phyloP scores from a whole-genome alignment of 495 filamentous ascomycete genomes.

The Lophiotrema nucula region DNA sequence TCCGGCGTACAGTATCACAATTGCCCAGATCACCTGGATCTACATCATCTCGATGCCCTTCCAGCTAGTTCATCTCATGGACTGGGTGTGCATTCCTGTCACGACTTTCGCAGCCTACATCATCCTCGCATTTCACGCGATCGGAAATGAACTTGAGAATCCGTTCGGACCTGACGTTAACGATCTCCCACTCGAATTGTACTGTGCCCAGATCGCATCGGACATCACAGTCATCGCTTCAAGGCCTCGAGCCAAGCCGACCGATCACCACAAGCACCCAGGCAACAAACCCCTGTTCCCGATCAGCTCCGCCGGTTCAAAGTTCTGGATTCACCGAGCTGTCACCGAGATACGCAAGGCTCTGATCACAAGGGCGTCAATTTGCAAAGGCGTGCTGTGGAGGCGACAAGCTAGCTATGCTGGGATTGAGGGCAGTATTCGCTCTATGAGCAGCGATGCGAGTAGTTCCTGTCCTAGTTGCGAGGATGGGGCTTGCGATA shows the following conservation, averaged over 20 bases:
- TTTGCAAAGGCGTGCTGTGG: neutral
- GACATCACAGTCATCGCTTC: slow-evolving; percentile 67
- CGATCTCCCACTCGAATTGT: slow-evolving; percentile 74
- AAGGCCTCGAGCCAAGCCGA: slow-evolving; percentile 51
- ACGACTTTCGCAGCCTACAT: slow-evolving; percentile 75
- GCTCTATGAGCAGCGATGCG: too few species aligned
- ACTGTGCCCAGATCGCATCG: slow-evolving; percentile 65
- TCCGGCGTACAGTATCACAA: slow-evolving; percentile 77
- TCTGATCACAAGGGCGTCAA: slow-evolving; percentile 29
- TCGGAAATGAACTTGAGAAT: slow-evolving; percentile 83
- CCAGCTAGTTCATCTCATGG: slow-evolving; percentile 62
- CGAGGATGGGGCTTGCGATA: too few species aligned
- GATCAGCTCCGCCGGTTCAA: slow-evolving; percentile 56
- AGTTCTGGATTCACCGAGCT: slow-evolving; percentile 59
- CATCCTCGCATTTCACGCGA: slow-evolving; percentile 64
- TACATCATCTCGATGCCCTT: slow-evolving; percentile 80
- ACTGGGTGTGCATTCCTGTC: slow-evolving; percentile 76
- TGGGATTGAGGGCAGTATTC: too few species aligned
- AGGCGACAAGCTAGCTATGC: neutral
- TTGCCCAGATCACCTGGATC: slow-evolving; percentile 81
- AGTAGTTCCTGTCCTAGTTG: too few species aligned
- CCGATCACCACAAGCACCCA: slow-evolving; percentile 55
- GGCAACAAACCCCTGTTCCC: slow-evolving; percentile 69
- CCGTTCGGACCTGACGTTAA: slow-evolving; percentile 85
- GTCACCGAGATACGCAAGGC: slow-evolving; percentile 58